Conservation (phyloP, 2,329 filamentous ascomycete genomes). For the Gnomoniopsis sp. region DNA sequence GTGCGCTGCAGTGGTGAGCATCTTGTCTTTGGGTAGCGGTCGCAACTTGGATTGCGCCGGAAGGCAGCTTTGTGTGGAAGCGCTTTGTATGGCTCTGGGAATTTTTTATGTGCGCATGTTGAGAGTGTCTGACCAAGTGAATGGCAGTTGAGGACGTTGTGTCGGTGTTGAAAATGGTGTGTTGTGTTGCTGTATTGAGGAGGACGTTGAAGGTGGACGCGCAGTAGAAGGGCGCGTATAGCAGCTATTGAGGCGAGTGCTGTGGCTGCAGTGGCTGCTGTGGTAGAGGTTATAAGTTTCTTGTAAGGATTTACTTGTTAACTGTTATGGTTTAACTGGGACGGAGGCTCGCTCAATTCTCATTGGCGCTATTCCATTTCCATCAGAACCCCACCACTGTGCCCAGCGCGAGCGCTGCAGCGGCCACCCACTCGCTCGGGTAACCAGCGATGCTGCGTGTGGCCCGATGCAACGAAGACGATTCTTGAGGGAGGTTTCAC, state of each 20-base stretch:
- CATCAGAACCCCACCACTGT: slow-evolving; percentile 53
- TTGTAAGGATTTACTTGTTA: slow-evolving; percentile 22
- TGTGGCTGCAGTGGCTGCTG: too few relatives aligned
- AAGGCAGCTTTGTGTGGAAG: not conserved
- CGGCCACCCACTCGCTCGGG: slow-evolving; percentile 63
- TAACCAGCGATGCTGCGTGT: slow-evolving; percentile 62
- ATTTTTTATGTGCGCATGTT: not conserved
- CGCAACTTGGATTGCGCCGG: too few relatives aligned
- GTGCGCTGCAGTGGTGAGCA: slow-evolving; percentile 60
- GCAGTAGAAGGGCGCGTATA: too few relatives aligned
- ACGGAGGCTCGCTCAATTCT: slow-evolving; percentile 54
- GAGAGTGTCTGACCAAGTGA: not conserved
- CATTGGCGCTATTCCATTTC: slow-evolving; percentile 48
- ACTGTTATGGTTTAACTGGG: slow-evolving; percentile 62
- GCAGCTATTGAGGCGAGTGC: too few relatives aligned
- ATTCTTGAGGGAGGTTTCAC: slow-evolving; percentile 70
- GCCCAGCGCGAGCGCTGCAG: slow-evolving; percentile 68
- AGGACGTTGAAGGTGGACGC: not conserved
- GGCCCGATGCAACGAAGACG: slow-evolving; percentile 66
- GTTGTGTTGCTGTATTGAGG: too few relatives aligned
- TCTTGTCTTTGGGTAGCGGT: slow-evolving; percentile 34
- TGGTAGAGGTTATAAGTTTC: too few relatives aligned
- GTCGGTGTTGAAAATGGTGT: not conserved
- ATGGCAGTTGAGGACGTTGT: slow-evolving; percentile 9
- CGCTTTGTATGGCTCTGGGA: not conserved